phyloP scores from a whole-genome alignment of 192 early-diverging fungal species.

The Coemansia sp. region DNA sequence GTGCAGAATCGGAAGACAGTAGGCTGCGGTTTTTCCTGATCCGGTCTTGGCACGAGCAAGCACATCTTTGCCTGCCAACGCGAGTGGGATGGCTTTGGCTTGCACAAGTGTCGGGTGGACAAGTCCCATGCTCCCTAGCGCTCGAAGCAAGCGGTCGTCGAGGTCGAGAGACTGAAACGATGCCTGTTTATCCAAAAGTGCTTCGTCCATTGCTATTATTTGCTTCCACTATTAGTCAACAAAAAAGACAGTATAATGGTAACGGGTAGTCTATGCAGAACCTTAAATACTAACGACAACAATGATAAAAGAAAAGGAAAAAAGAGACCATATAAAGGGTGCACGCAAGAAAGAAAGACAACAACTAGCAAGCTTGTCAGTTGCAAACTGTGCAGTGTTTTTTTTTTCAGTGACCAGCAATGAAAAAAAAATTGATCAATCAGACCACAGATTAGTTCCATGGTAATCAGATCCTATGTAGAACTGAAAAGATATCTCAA shows the following conservation, averaged over 20 bases:
- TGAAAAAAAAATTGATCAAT: neutral
- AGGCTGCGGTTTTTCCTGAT: constrained; percentile 96
- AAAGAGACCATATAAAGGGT: neutral
- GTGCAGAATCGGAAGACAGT: constrained; percentile 87
- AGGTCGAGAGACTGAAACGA: constrained; percentile 71
- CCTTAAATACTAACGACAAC: neutral
- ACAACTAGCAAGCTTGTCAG: neutral
- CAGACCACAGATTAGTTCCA: no score
- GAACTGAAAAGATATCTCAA: no score
- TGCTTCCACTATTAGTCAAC: no score
- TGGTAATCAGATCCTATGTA: no score
- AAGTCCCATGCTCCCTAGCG: constrained; percentile 81
- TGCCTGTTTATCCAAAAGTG: constrained; percentile 54
- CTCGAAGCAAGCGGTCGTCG: constrained; percentile 84
- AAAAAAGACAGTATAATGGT: neutral
- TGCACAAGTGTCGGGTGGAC: constrained; percentile 88
- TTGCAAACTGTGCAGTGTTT: neutral
- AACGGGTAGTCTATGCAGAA: constrained; percentile 1
- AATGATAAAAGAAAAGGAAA: neutral
- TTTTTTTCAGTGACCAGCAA: neutral
- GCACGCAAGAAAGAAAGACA: neutral
- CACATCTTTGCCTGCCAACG: constrained; percentile 90
- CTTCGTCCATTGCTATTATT: constrained; percentile 32
- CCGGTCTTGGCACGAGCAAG: constrained; percentile 91
- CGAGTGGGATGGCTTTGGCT: constrained; percentile 83